Percentiles rank a stretch among this genome's conserved stretches.
Evolutionary conservation across 495 filamentous ascomycete species (phyloP).

Genomic region (Aspergillus steynii): DNA sequence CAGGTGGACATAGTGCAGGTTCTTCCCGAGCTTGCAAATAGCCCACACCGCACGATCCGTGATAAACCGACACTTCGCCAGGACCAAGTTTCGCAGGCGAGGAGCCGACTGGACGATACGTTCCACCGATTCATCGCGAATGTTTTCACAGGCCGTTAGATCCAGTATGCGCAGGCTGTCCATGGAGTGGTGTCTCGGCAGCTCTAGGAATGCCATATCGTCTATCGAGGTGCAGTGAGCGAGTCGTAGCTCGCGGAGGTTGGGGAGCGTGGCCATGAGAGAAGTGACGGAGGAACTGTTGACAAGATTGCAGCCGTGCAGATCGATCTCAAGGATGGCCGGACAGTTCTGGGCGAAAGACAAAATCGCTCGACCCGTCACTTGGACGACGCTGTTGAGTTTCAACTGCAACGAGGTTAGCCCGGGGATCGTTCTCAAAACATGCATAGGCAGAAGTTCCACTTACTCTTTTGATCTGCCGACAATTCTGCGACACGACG

Average conservation of each 20-base stretch:
- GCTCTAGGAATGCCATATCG: conserved; percentile 79
- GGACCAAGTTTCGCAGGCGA: conserved; percentile 84
- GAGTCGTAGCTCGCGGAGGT: conserved; percentile 85
- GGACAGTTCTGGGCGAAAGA: conserved; percentile 86
- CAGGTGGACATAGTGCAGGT: conserved; percentile 92
- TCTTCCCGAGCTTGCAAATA: conserved; percentile 89
- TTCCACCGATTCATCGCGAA: conserved; percentile 84
- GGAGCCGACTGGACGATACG: conserved; percentile 85
- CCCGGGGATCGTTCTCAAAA: conserved; percentile 15
- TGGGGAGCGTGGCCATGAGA: conserved; percentile 70
- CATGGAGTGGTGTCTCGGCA: conserved; percentile 68
- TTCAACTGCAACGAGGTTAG: conserved; percentile 66
- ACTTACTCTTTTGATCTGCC: conserved; percentile 81
- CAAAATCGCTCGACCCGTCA: conserved; percentile 76
- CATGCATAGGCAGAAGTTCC: background rate
- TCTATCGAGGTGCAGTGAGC: conserved; percentile 80
- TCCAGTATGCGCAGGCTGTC: conserved; percentile 93
- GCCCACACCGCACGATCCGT: conserved; percentile 86
- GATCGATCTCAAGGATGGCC: conserved; percentile 93
- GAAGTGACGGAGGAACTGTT: conserved; percentile 78
- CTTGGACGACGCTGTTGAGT: conserved; percentile 80
- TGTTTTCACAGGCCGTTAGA: conserved; percentile 78
- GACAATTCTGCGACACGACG: conserved; percentile 79
- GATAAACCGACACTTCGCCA: conserved; percentile 90
- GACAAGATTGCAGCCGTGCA: conserved; percentile 79